phyloP scores from a whole-genome alignment of 225 moss, liverwort and hornwort genomes.

The Physcomitrellopsis africana region DNA sequence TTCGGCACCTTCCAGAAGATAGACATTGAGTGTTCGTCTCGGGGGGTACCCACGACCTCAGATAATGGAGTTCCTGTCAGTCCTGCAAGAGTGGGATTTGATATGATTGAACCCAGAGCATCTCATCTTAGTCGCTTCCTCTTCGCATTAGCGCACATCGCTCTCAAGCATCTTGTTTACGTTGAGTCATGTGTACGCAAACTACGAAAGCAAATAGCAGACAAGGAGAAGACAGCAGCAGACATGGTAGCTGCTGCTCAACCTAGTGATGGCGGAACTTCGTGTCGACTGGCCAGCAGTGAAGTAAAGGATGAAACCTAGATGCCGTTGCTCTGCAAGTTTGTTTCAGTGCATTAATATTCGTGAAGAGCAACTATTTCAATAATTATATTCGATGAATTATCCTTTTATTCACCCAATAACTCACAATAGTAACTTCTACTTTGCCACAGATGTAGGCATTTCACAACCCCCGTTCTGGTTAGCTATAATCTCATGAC shows the following conservation, averaged over 20 bases:
- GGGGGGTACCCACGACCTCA: neutral
- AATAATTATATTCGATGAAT: neutral
- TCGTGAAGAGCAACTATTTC: neutral
- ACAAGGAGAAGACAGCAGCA: conserved; percentile 46
- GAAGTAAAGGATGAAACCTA: neutral
- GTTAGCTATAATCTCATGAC: neutral
- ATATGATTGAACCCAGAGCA: conserved; percentile 1
- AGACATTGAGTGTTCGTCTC: neutral
- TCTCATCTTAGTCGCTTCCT: conserved; percentile 54
- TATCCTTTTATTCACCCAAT: neutral
- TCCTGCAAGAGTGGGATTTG: conserved; percentile 17
- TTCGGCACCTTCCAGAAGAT: conserved; percentile 27
- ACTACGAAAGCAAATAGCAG: conserved; percentile 54
- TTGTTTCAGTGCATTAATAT: neutral
- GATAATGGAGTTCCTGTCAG: neutral
- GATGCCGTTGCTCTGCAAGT: neutral
- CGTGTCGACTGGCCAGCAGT: neutral
- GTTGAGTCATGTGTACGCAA: conserved; percentile 53
- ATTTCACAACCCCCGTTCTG: neutral
- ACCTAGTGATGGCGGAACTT: neutral
- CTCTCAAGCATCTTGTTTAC: conserved; percentile 74
- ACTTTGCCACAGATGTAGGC: neutral
- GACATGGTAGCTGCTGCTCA: conserved; percentile 37
- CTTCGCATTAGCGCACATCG: conserved; percentile 58
- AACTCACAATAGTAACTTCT: neutral